Evolutionary conservation across 2,329 filamentous ascomycete genomes (phyloP), one percentile per base, ranked within the genome.

Genomic region (Huntiella omanensis): DNA sequence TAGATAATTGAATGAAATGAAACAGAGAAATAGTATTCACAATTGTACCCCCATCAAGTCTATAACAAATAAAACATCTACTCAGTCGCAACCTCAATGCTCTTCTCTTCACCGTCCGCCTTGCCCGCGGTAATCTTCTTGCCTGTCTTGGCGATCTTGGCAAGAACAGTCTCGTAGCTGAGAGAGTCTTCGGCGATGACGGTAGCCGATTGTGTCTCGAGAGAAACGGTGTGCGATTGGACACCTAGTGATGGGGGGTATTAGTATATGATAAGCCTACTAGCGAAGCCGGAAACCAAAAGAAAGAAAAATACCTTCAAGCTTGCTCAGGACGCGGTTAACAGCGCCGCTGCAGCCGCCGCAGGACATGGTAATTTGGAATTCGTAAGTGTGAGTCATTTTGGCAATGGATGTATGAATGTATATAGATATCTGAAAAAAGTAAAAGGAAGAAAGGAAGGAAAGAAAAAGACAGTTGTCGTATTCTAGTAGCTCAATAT

Each of bases 271-370:
- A n/a, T n/a, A n/a, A 40, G 17, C 7, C 16, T 19, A 19, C 17
- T 5, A 1, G 17, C 17, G 17, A 19, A 19, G 17, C 17, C 17
- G 17, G 17, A 19, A n/a, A 6, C 13, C 1, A 5, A 15, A 15
- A 36, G 10, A 11, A 15, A 37, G 16, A n/a, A 40, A 63, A 74
- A 53, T 60, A 93, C 87, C 86, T 15, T 92, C 81, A 2, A 93
- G 77, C 68, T 85, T 94, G 69, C 83, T 88, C 53, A 98, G 76
- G 40, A 95, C 86, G 45, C 86, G 75, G 65, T 93, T 83, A 39
- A 98, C 73, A 54, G 91, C 91, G 58, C 87, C 86, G 40, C 87
- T 95, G 78, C 91, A 98, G 62, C 91, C 91, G 60, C 83, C 77
- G 68, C 91, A 98, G 71, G 70, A 82, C 91, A 98, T 98, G 64